phyloP scores from a whole-genome alignment of 192 early-diverging fungal genomes.

The Lobosporangium transversale region DNA sequence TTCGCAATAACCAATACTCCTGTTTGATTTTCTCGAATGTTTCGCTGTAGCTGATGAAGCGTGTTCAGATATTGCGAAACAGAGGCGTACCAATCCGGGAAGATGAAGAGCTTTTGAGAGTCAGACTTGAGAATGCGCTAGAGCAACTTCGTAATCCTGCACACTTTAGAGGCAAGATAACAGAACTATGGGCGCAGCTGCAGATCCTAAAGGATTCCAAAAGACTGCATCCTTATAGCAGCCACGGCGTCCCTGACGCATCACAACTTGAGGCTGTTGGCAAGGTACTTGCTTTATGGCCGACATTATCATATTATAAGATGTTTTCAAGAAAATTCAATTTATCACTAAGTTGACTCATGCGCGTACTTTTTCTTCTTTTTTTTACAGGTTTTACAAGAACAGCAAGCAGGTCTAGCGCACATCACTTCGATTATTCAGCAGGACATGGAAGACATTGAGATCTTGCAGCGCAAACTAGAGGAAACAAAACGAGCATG shows the following conservation, averaged over 20 bases:
- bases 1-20: too few species aligned
- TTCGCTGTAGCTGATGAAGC: constrained; percentile 81
- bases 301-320: too few species aligned
- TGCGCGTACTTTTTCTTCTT: background rate
- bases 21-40: background rate
- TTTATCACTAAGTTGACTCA: too few species aligned
- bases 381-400: constrained; percentile 52
- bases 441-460: constrained; percentile 64
- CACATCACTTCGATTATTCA: constrained; percentile 74
- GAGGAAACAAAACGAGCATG: too few species aligned
- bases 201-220: constrained; percentile 75
- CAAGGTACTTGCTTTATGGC: constrained; percentile 50
- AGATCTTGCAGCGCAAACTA: constrained; percentile 51
- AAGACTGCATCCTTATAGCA: constrained; percentile 44
- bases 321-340: too few species aligned
- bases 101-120: constrained; percentile 86
- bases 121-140: constrained; percentile 78
- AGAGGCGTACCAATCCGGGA: constrained; percentile 81
- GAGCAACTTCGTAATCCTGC: constrained; percentile 80
- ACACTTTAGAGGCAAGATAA: constrained; percentile 82
- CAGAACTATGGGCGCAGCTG: constrained; percentile 84
- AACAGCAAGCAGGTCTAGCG: constrained; percentile 74
- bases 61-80: constrained; percentile 84
- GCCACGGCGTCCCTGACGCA: constrained; percentile 67
- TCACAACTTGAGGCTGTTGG: constrained; percentile 65